These are phyloP conservation scores for Hypholoma sublateritium DNA, from an alignment of 768 basidiomycete genomes.

Conservation along the genomic window DNA sequence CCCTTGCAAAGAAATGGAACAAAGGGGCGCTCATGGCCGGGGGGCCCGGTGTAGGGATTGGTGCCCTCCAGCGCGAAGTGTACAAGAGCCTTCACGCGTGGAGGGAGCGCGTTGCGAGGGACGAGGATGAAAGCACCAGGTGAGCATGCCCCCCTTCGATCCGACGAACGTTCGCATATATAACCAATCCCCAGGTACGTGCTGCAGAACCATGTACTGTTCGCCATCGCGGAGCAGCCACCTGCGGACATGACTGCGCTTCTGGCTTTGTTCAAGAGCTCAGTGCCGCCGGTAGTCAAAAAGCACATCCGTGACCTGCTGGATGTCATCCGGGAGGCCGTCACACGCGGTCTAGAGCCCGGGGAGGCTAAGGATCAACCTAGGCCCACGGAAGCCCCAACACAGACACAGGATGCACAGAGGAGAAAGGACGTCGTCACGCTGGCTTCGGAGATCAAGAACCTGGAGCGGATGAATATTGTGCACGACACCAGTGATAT, in stretches of 20 bases:
- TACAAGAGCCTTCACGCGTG: conserved; percentile 77
- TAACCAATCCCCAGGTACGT: conserved; percentile 52
- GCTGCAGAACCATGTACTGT: conserved; percentile 71
- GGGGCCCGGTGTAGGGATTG: conserved; percentile 32
- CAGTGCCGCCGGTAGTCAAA: conserved; percentile 62
- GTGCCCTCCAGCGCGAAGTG: conserved; percentile 53
- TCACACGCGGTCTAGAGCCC: conserved; percentile 31
- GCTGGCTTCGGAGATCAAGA: conserved; percentile 22
- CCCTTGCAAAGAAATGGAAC: conserved; percentile 81
- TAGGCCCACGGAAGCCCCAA: not conserved
- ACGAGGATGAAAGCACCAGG: conserved; percentile 86
- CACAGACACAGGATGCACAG: not conserved
- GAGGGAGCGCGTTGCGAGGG: conserved; percentile 77
- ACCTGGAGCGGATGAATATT: conserved; percentile 12
- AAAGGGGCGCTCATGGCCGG: conserved; percentile 49
- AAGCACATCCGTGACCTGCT: conserved; percentile 63
- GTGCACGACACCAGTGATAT: conserved; percentile 11
- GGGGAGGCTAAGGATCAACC: conserved; percentile 6
- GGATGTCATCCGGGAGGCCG: conserved; percentile 54
- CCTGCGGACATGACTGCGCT: conserved; percentile 67
- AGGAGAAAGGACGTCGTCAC: conserved; percentile 15
- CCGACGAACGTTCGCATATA: conserved; percentile 3
- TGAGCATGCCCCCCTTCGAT: conserved; percentile 30
- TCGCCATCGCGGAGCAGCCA: conserved; percentile 68
- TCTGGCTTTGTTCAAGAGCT: conserved; percentile 53